Evolutionary conservation across 768 basidiomycete genomes (phyloP), one percentile per base, ranked within the genome.

Genomic region (Clitopilus hobsonii): DNA sequence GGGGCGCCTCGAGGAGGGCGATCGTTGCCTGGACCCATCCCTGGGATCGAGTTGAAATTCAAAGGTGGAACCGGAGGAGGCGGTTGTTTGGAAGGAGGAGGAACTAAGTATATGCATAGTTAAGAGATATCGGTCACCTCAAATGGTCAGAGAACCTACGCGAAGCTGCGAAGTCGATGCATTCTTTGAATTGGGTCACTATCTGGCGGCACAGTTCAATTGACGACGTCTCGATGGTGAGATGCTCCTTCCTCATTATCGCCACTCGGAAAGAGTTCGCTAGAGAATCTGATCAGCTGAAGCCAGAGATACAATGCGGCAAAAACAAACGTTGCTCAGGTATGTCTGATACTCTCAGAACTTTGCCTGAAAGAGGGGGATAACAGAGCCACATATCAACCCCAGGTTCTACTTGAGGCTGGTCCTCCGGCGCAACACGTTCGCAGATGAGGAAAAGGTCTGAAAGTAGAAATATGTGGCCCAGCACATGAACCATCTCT

Each of bases 281-380:
- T 95, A 57, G 55, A 28, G 25, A 58, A 32, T 49, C 13, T 30
- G 54, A 32, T 29, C 53, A 24, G 47, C 28, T 47, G 52, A 24
- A 25, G 36, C 30, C 27, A 53, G 24, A 29, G 23, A 32, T 10
- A 48, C n/a, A 26, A 45, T 48, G 24, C n/a, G 53, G 54, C 30
- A 18, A 22, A n/a, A 20, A 70, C 81, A 54, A 56, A 83, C 91
- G 82, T 77, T 79, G 78, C 29, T 78, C 85, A 54, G 75, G 74
- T 3, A 81, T 75, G 58, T 85, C 85, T 7, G 74, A 74, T 3
- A 91, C 86, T 56, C 81, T 80, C 53, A 99, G 76, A 62, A 97
- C 94, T 67, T 96, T 98, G 4, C 94, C 96, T 11, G 97, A 88
- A 28, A 99, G 74, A 4, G 97, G 97, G 16, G 97, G 97, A 74